Percentiles rank a stretch among this genome's conserved stretches.
phyloP scores from a whole-genome alignment of 495 filamentous ascomycete genomes.

The Hypoxylon trugodes region DNA sequence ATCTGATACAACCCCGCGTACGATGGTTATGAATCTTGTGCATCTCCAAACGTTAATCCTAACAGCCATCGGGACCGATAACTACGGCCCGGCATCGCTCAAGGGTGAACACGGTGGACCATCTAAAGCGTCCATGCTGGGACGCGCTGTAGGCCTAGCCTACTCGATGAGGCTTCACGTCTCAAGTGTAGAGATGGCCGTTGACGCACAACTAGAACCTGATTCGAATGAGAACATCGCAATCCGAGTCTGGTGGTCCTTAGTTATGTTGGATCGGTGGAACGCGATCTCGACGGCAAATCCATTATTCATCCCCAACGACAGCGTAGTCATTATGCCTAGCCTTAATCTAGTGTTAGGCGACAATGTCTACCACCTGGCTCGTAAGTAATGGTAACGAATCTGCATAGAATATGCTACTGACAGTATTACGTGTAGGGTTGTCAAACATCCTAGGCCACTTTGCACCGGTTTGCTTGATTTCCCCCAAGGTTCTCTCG shows the following conservation, averaged over 20 bases:
- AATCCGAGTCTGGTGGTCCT: constrained; percentile 76
- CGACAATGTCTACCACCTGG: constrained; percentile 68
- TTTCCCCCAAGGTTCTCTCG: constrained; percentile 24
- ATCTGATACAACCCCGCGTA: constrained; percentile 55
- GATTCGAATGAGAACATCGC: constrained; percentile 77
- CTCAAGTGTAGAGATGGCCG: constrained; percentile 38
- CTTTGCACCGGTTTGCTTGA: constrained; percentile 40
- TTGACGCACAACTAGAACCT: constrained; percentile 55
- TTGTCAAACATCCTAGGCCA: constrained; percentile 49
- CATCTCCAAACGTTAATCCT: constrained; percentile 71
- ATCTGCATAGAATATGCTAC: background rate
- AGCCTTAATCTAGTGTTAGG: constrained; percentile 74
- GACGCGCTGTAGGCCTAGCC: constrained; percentile 66
- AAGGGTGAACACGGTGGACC: constrained; percentile 45
- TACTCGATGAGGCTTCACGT: constrained; percentile 65
- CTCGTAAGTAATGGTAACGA: constrained; percentile 77
- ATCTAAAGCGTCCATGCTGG: constrained; percentile 55
- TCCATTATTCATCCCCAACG: constrained; percentile 66
- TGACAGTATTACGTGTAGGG: constrained; percentile 40
- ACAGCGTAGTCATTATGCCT: constrained; percentile 65
- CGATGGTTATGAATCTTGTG: constrained; percentile 62
- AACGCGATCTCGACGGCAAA: constrained; percentile 72
- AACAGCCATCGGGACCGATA: constrained; percentile 67
- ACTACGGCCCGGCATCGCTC: constrained; percentile 47
- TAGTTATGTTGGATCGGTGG: constrained; percentile 79